A percentile compares a stretch with the other conserved stretches of the same genome.
These are phyloP conservation scores for Microthyrium microscopicum DNA, from an alignment of 2,329 filamentous ascomycete species.

Conservation along the genomic window DNA sequence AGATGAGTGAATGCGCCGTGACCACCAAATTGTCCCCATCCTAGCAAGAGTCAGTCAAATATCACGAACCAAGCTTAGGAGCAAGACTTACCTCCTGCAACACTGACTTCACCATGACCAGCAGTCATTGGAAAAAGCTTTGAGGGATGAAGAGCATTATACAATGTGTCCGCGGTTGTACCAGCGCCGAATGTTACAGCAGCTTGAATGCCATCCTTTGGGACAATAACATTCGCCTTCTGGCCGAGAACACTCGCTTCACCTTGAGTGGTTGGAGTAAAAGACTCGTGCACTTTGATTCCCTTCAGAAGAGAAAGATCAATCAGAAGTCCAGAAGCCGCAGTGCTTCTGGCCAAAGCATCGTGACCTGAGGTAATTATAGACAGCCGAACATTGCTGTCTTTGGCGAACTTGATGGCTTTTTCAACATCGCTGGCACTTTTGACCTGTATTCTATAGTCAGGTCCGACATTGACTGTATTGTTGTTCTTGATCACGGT, in stretches of 20 bases:
- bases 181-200: slow-evolving; percentile 4
- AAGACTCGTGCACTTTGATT: not conserved
- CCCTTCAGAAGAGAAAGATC: slow-evolving; percentile 3
- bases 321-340: not conserved
- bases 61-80: slow-evolving; percentile 19
- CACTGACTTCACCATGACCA: slow-evolving; percentile 14
- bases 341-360: slow-evolving; percentile 1
- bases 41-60: slow-evolving; percentile 19
- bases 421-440: not conserved
- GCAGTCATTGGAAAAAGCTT: slow-evolving; percentile 6
- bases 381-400: slow-evolving; percentile 2
- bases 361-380: slow-evolving; percentile 5
- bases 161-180: not conserved
- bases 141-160: not conserved
- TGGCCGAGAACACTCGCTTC: not conserved
- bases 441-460: not conserved
- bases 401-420: slow-evolving; percentile 1
- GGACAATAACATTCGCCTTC: slow-evolving; percentile 1
- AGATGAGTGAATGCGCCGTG: slow-evolving; percentile 22
- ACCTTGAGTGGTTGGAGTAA: slow-evolving; percentile 2
- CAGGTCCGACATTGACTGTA: not conserved
- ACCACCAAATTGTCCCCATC: slow-evolving; percentile 26
- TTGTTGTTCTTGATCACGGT: not conserved
- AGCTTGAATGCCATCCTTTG: not conserved
- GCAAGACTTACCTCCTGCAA: slow-evolving; percentile 14